Base-by-base conservation (phyloP, 768 basidiomycete species). In the Piloderma croceum region DNA sequence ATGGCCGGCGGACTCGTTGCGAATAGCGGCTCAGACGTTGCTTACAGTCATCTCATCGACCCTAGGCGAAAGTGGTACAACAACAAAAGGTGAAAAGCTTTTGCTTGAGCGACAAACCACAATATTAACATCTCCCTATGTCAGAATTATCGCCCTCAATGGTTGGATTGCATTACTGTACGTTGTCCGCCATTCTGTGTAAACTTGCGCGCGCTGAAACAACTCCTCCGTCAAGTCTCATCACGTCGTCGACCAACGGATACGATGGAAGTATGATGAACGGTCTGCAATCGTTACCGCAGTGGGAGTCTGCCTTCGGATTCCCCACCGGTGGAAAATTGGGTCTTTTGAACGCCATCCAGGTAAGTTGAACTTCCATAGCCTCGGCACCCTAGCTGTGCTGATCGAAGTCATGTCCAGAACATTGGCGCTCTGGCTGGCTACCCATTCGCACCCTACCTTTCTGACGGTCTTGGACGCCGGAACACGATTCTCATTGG, bases 221-320 rank as follows among this genome's bases (percentile, higher is more conserved):
- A 13, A 3, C 18, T 20, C 24, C 27, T 20, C 15, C 35, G 17
- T 39, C 17, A 39, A 81, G 80, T 36, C 75, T 86, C 47, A 81
- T 85, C 54, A 85, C 83, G 9, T 83, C 83, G 19, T 81, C 80
- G 11, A 83, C 79, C 35, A 83, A 78, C 56, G 84, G 83, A 38
- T 86, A 79, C 54, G 84, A 86, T 52, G 81, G 81, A 44, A 79
- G 76, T 57, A 77, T 85, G 76, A 83, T 85, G 83, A 85, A 87
- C 60, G 81, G 81, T 57, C 67, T 89, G 31, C 85, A 89, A 60
- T 74, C 75, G 34, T 66, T 87, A 44, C 40, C 53, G 13, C 74
- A 80, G 47, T 89, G 86, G 86, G 58, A 67, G 34, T 34, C 45
- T 6, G 81, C 76, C 53, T 88, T 89, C 59, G 45, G 67, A 41